Conservation (phyloP, 2,329 filamentous ascomycete species). For the Penicillium sp. region DNA sequence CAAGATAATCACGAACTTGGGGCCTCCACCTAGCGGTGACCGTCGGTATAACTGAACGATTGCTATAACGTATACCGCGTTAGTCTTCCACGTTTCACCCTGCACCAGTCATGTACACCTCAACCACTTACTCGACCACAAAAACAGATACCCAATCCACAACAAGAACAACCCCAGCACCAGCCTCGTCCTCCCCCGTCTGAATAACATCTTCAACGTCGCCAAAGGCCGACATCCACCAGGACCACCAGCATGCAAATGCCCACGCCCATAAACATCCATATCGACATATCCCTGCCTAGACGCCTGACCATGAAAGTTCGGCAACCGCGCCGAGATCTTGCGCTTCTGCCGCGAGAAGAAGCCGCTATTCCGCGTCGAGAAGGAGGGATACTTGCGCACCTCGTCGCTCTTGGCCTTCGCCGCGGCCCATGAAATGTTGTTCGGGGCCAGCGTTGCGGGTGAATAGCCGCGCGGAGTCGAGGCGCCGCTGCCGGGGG, state of each 20-base stretch:
- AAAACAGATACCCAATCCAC: slow-evolving; percentile 69
- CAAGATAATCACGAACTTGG: slow-evolving; percentile 91
- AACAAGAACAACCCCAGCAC: slow-evolving; percentile 66
- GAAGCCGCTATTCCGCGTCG: slow-evolving; percentile 82
- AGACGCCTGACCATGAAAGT: slow-evolving; percentile 62
- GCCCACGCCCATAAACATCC: slow-evolving; percentile 69
- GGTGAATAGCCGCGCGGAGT: slow-evolving; percentile 62
- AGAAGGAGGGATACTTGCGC: slow-evolving; percentile 78
- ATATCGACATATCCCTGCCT: slow-evolving; percentile 68
- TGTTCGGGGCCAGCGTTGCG: slow-evolving; percentile 31
- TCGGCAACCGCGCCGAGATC: slow-evolving; percentile 78
- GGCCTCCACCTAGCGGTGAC: slow-evolving; percentile 77
- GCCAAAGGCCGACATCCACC: slow-evolving; percentile 40
- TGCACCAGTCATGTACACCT: neutral
- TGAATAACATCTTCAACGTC: slow-evolving; percentile 58
- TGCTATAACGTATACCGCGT: slow-evolving; percentile 50
- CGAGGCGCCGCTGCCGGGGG: slow-evolving; percentile 72
- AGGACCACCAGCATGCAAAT: slow-evolving; percentile 45
- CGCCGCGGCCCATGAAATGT: slow-evolving; percentile 80
- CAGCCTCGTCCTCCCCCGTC: slow-evolving; percentile 69
- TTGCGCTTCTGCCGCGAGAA: slow-evolving; percentile 83
- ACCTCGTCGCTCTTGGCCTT: slow-evolving; percentile 77
- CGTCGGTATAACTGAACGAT: slow-evolving; percentile 70
- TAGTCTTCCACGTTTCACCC: neutral
- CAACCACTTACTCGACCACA: slow-evolving; percentile 71